Evolutionary conservation across 192 early-diverging fungal species (phyloP).

Genomic region (Linderina pennispora): DNA sequence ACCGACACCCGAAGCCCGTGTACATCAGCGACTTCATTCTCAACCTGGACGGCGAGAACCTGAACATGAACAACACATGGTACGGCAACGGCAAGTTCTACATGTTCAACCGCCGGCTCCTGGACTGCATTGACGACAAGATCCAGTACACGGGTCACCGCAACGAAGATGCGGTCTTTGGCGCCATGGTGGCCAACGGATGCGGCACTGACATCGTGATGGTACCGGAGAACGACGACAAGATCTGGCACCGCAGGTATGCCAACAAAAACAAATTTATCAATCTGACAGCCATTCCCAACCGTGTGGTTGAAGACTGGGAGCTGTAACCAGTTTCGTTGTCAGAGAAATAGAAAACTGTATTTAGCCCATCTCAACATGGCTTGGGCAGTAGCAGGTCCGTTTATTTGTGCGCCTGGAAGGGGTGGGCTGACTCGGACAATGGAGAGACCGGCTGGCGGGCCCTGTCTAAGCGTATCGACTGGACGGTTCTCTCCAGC

Average conservation of each 20-base stretch:
- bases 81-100: constrained; percentile 3
- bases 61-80: neutral
- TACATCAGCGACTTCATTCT: neutral
- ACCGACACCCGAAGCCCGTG: neutral
- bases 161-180: neutral
- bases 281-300: neutral
- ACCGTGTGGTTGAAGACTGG: too few species aligned
- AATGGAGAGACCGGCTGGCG: too few species aligned
- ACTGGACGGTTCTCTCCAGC: too few species aligned
- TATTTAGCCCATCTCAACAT: too few species aligned
- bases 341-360: too few species aligned
- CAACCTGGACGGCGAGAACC: neutral
- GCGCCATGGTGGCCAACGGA: neutral
- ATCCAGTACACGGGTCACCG: neutral
- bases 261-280: neutral
- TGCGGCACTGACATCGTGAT: neutral
- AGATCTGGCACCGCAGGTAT: constrained; percentile 1
- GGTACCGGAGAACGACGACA: neutral
- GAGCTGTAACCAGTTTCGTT: too few species aligned
- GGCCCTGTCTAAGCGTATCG: too few species aligned
- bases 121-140: neutral
- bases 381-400: too few species aligned
- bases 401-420: too few species aligned
- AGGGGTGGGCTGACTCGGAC: too few species aligned
- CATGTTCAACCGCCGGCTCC: constrained; percentile 1